phyloP scores from a whole-genome alignment of 1,284 basidiomycete species.

The Afroboletus lepidellus region DNA sequence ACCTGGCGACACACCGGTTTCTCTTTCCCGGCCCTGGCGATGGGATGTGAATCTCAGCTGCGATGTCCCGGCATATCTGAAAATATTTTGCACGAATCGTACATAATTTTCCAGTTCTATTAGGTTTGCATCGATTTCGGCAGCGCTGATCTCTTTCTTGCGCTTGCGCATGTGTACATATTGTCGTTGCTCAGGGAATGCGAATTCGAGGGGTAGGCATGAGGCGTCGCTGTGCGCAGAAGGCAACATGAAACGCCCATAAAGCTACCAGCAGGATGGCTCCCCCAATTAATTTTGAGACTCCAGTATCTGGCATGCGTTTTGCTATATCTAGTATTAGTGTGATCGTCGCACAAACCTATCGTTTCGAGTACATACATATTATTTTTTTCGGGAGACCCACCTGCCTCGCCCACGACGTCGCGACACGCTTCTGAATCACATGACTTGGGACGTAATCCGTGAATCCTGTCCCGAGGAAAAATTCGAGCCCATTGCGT shows the following conservation, averaged over 20 bases:
- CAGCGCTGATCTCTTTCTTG: background rate
- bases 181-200: background rate
- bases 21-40: conserved; percentile 20
- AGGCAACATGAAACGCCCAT: background rate
- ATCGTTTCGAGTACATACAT: background rate
- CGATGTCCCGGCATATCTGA: conserved; percentile 4
- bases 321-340: conserved; percentile 4
- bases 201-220: background rate
- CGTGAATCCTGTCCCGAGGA: background rate
- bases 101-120: conserved; percentile 7
- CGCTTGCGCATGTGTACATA: background rate
- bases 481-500: background rate
- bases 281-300: background rate
- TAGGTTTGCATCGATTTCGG: background rate
- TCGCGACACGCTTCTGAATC: conserved; percentile 15
- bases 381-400: conserved; percentile 6
- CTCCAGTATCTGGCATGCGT: background rate
- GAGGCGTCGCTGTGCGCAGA: background rate
- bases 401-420: conserved; percentile 10
- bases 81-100: conserved; percentile 1
- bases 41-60: conserved; percentile 11
- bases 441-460: conserved; percentile 17
- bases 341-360: conserved; percentile 20
- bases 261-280: background rate
- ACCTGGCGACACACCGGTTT: conserved; percentile 18